Base-by-base conservation (phyloP, 768 basidiomycete species). In the Tulasnella sp. region DNA sequence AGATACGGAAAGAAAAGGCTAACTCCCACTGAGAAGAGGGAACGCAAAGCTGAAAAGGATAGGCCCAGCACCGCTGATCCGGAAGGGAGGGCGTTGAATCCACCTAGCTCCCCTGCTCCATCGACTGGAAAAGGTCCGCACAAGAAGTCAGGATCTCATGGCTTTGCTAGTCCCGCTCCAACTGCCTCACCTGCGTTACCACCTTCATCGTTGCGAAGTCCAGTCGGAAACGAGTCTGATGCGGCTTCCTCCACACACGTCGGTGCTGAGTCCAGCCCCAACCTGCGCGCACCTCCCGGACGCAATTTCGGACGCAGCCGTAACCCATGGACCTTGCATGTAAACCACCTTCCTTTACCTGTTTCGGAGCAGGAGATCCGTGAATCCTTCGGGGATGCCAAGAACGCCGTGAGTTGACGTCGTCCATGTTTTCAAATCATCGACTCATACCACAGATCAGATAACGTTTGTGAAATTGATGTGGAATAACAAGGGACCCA, bases 251-350 rank as follows among this genome's bases (percentile, higher is more conserved):
- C 51, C 15, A 56, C 58, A 12, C 1, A 6, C 2, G 37, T 32
- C 2, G 60, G 43, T 49, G 76, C 78, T 25, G 81, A 81, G 52
- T 62, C 74, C 71, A 79, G 79, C 31, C 67, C 76, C 0, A 84
- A 85, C 7, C 70, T 73, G 21, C 76, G 86, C 55, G 89, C 88
- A 25, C 88, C 88, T 17, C 85, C n/a, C n/a, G n/a, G n/a, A n/a
- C n/a, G 80, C 52, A 75, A 76, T 34, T 17, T 7, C 12, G 74
- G 75, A 45, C 77, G 79, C 57, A 77, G 78, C 0, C 75, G 85
- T 37, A 79, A 86, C 67, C 86, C 88, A 4, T 88, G 83, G 82
- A 92, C 89, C 6, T 75, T 91, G 50, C 91, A 87, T 69, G 80
- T 92, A 75, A 80, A 83, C 61, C 74, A 83, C 70, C 63, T 69